Percentiles rank a stretch among this genome's conserved stretches.
Conservation (phyloP, 2,329 filamentous ascomycete genomes). For the Ceratocystis alfenasii region DNA sequence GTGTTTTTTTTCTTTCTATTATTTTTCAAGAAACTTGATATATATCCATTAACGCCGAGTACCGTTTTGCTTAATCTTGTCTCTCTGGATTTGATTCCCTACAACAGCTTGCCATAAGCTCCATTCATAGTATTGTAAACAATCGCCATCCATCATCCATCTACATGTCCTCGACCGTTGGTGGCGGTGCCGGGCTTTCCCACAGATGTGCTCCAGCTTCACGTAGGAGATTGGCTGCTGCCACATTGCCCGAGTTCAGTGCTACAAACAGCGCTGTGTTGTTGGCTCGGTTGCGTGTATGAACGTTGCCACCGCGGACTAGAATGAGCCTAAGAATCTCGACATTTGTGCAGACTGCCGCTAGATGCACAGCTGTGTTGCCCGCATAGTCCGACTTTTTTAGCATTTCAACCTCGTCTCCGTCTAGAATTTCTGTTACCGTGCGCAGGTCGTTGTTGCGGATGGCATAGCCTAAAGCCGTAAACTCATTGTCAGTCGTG, state of each 20-base stretch:
- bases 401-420: constrained; percentile 53
- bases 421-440: constrained; percentile 55
- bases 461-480: constrained; percentile 69
- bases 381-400: constrained; percentile 70
- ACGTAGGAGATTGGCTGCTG: constrained; percentile 42
- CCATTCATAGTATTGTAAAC: neutral
- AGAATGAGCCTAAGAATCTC: constrained; percentile 49
- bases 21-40: neutral
- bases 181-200: constrained; percentile 30
- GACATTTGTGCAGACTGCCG: constrained; percentile 42
- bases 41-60: constrained; percentile 7
- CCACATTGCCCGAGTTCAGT: constrained; percentile 43
- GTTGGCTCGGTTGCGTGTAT: constrained; percentile 51
- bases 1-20: neutral
- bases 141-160: neutral
- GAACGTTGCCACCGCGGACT: constrained; percentile 51
- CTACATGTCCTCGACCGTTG: constrained; percentile 13
- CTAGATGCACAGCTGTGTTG: constrained; percentile 56
- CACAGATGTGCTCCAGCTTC: constrained; percentile 51
- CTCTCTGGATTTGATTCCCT: neutral
- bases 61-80: neutral
- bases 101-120: neutral
- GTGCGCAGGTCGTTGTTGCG: constrained; percentile 54
- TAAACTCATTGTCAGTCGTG: constrained; percentile 52
- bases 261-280: constrained; percentile 56